These are phyloP conservation scores for Paraurostyla sp. DNA, from an alignment of 73 alveolate species.

Conservation along the genomic window DNA sequence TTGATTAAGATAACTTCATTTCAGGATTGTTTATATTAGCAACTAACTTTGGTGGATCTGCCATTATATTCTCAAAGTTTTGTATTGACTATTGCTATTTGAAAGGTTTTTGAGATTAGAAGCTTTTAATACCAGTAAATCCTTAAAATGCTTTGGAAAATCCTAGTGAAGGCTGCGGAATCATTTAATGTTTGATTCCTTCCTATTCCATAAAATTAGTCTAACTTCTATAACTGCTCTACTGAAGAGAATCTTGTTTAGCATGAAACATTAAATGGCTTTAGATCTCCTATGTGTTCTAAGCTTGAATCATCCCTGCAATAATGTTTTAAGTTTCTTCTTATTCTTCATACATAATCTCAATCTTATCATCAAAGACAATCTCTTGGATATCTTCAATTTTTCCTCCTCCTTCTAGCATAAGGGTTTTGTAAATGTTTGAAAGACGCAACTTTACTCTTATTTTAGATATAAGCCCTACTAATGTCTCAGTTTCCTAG, in stretches of 20 bases:
- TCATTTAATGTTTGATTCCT: too few species aligned
- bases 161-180: too few species aligned
- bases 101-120: neutral
- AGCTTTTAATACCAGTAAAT: neutral
- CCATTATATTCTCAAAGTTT: neutral
- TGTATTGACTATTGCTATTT: neutral
- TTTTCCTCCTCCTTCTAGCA: conserved; percentile 45
- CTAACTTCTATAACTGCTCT: too few species aligned
- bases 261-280: too few species aligned
- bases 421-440: neutral
- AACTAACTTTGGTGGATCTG: conserved; percentile 27
- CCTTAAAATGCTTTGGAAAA: too few species aligned
- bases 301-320: neutral
- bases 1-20: neutral
- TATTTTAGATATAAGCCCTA: neutral
- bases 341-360: neutral
- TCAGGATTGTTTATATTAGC: conserved; percentile 7
- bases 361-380: conserved; percentile 41
- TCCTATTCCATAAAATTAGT: too few species aligned
- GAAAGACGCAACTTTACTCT: neutral
- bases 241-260: too few species aligned
- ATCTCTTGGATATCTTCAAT: conserved; percentile 38
- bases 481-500: neutral
- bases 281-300: neutral
- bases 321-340: neutral